Conservation (phyloP, 139 green algal genomes). For the Mychonastes homosphaera region DNA sequence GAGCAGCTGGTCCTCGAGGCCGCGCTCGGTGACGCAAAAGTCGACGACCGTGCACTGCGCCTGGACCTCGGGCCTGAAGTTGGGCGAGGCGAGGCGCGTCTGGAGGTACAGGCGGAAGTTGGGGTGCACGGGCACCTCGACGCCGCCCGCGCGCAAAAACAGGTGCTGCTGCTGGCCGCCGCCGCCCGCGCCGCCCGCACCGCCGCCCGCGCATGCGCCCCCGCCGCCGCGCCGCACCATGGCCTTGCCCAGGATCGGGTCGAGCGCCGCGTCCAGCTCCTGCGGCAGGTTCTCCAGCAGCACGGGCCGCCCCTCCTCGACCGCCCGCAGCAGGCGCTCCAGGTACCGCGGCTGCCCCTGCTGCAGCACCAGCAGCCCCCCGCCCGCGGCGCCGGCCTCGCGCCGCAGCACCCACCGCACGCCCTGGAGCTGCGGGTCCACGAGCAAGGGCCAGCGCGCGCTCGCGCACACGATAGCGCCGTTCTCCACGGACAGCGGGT, state of each 20-base stretch:
- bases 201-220: too few species aligned
- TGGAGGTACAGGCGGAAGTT: conserved; percentile 75
- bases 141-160: not conserved
- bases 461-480: conserved; percentile 74
- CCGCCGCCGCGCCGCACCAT: conserved; percentile 60
- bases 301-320: conserved; percentile 45
- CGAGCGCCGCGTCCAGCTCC: conserved; percentile 77
- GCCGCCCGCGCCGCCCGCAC: not conserved
- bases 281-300: conserved; percentile 80
- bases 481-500: conserved; percentile 77
- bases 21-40: conserved; percentile 83
- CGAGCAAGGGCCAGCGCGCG: conserved; percentile 69
- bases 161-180: not conserved
- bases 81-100: conserved; percentile 80
- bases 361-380: conserved; percentile 73
- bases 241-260: conserved; percentile 65
- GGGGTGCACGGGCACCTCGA: conserved; percentile 13
- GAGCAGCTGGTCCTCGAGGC: conserved; percentile 85
- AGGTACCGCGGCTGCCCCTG: conserved; percentile 75
- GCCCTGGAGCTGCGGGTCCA: conserved; percentile 85
- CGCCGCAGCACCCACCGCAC: conserved; percentile 75
- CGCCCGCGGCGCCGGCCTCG: conserved; percentile 45
- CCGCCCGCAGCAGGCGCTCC: conserved; percentile 42
- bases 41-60: conserved; percentile 83
- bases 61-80: conserved; percentile 83